phyloP scores from a whole-genome alignment of 805 yeast species.

The Candida corydali region DNA sequence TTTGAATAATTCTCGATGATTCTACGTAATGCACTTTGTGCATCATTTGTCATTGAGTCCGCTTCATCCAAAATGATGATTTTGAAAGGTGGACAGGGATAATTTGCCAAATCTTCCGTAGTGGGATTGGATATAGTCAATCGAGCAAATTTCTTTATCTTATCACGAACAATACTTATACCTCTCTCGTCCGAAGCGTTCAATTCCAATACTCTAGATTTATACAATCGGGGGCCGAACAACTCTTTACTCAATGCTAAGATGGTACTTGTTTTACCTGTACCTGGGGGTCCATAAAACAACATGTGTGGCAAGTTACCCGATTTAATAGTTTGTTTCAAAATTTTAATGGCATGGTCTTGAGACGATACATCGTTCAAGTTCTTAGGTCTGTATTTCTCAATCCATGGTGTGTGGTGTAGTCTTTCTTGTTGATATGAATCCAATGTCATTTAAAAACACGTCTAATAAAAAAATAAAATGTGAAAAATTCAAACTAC shows the following conservation, averaged over 20 bases:
- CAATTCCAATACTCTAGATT: conserved; percentile 71
- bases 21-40: conserved; percentile 91
- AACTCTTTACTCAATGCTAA: conserved; percentile 77
- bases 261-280: conserved; percentile 88
- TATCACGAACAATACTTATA: conserved; percentile 80
- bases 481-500: not conserved
- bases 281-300: conserved; percentile 92
- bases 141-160: conserved; percentile 82
- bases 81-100: conserved; percentile 97
- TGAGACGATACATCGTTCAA: conserved; percentile 90
- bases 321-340: conserved; percentile 71
- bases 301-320: conserved; percentile 89
- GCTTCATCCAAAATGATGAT: conserved; percentile 92
- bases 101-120: conserved; percentile 58
- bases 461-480: conserved; percentile 1
- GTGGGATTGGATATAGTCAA: conserved; percentile 79
- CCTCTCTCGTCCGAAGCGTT: conserved; percentile 94
- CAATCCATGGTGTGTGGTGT: conserved; percentile 84
- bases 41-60: conserved; percentile 96
- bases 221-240: conserved; percentile 66
- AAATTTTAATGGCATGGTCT: conserved; percentile 79
- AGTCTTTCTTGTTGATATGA: conserved; percentile 37
- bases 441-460: conserved; percentile 5
- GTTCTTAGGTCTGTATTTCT: conserved; percentile 85
- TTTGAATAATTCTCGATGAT: conserved; percentile 63